Evolutionary conservation across 2,329 filamentous ascomycete genomes (phyloP).

Genomic region (Leptographium wingfieldii): DNA sequence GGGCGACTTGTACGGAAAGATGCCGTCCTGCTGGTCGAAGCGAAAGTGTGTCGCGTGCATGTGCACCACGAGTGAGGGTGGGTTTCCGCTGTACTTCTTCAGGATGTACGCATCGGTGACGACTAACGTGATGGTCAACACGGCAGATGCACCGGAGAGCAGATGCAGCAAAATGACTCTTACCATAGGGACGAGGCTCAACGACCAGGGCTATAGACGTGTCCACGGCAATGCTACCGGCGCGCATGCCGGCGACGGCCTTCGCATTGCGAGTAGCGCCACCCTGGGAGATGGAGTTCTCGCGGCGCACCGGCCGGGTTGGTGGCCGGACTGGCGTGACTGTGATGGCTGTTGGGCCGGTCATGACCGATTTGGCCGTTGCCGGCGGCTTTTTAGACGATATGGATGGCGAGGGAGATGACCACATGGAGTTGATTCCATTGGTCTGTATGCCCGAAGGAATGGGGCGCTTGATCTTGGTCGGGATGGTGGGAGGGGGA

Average conservation of each 20-base stretch:
- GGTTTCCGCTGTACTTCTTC: slow-evolving; percentile 53
- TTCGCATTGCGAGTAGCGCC: slow-evolving; percentile 32
- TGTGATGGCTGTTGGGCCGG: slow-evolving; percentile 29
- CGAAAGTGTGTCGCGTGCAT: slow-evolving; percentile 76
- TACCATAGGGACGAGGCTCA: slow-evolving; percentile 42
- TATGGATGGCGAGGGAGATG: slow-evolving; percentile 47
- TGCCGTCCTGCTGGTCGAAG: slow-evolving; percentile 88
- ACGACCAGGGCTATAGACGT: slow-evolving; percentile 21
- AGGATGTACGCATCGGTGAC: slow-evolving; percentile 66
- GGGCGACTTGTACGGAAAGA: slow-evolving; percentile 82
- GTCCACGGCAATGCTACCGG: slow-evolving; percentile 33
- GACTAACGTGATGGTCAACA: slow-evolving; percentile 36
- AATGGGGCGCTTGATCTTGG: slow-evolving; percentile 56
- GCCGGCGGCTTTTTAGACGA: slow-evolving; percentile 39
- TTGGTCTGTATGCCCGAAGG: slow-evolving; percentile 56
- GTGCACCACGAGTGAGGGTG: slow-evolving; percentile 78
- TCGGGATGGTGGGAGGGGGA: slow-evolving; percentile 27
- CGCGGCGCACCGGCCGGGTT: slow-evolving; percentile 46
- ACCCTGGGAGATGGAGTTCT: slow-evolving; percentile 22
- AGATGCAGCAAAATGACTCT: slow-evolving; percentile 3
- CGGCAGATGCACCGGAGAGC: background rate
- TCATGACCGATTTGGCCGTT: slow-evolving; percentile 34
- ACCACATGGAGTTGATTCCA: slow-evolving; percentile 42
- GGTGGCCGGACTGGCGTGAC: slow-evolving; percentile 33
- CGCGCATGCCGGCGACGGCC: slow-evolving; percentile 35